Conservation (phyloP, 2,329 filamentous ascomycete genomes). For the Pestalotiopsis sp. region DNA sequence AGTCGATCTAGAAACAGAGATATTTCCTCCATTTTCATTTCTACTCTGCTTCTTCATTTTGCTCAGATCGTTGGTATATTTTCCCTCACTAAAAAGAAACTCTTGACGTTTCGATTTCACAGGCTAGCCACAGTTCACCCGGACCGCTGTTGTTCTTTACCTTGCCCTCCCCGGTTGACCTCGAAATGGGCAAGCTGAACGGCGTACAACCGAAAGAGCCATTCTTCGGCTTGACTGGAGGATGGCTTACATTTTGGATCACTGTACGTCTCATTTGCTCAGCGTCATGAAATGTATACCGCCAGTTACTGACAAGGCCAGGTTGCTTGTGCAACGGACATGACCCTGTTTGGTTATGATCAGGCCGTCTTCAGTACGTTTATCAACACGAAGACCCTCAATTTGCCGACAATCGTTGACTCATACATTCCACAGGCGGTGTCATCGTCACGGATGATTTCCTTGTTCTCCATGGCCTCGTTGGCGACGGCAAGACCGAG, state of each 20-base stretch:
- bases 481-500: constrained; percentile 19
- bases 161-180: neutral
- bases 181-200: neutral
- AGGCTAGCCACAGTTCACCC: no score
- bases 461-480: constrained; percentile 21
- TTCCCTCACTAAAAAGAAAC: no score
- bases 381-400: neutral
- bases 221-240: neutral
- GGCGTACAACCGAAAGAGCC: neutral
- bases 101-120: no score
- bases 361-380: constrained; percentile 32
- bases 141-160: no score
- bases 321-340: constrained; percentile 8
- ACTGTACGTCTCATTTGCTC: neutral
- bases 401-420: neutral
- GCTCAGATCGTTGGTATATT: no score
- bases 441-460: constrained; percentile 30
- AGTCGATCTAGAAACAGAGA: no score
- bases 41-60: no score
- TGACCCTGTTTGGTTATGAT: constrained; percentile 1
- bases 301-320: neutral
- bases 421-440: constrained; percentile 16
- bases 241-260: constrained; percentile 9
- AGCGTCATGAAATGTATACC: neutral
- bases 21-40: no score